These are phyloP conservation scores for Coemansia sp. DNA, from an alignment of 192 early-diverging fungal genomes.

Conservation along the genomic window DNA sequence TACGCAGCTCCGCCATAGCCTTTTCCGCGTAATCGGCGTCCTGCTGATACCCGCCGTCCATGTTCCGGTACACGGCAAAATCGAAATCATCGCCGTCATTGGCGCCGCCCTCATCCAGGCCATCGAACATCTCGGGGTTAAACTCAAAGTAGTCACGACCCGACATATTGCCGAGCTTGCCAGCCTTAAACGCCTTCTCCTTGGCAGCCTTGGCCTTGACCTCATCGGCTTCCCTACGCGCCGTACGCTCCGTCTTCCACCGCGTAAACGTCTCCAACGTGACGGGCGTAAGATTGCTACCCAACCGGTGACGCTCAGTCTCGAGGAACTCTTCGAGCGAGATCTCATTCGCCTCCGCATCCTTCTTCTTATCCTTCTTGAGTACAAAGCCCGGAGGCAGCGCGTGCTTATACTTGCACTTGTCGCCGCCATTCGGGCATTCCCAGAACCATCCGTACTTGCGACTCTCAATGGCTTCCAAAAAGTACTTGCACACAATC, in stretches of 20 bases:
- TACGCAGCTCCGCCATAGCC: neutral
- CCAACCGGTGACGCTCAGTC: conserved; percentile 96
- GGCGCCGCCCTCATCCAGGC: conserved; percentile 66
- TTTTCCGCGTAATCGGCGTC: conserved; percentile 16
- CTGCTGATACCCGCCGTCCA: conserved; percentile 59
- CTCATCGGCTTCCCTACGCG: conserved; percentile 70
- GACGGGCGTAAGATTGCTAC: conserved; percentile 91
- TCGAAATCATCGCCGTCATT: conserved; percentile 78
- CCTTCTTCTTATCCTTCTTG: conserved; percentile 88
- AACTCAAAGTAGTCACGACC: conserved; percentile 98
- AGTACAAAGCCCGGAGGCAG: conserved; percentile 96
- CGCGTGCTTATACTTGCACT: conserved; percentile 97
- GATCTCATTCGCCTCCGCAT: conserved; percentile 81
- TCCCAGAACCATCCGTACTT: conserved; percentile 99
- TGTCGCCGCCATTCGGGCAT: conserved; percentile 92
- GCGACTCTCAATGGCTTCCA: conserved; percentile 93
- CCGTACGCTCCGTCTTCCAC: conserved; percentile 91
- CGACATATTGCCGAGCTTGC: conserved; percentile 91
- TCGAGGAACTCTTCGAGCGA: conserved; percentile 98
- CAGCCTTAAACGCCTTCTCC: conserved; percentile 83
- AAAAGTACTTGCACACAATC: conserved; percentile 98
- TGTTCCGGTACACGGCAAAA: conserved; percentile 73
- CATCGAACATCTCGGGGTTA: conserved; percentile 85
- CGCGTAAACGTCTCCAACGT: conserved; percentile 87
- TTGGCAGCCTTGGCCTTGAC: conserved; percentile 71